Percentiles rank a stretch among this genome's conserved stretches.
Conservation (phyloP, 2,329 filamentous ascomycete genomes). For the Calonectria montana region DNA sequence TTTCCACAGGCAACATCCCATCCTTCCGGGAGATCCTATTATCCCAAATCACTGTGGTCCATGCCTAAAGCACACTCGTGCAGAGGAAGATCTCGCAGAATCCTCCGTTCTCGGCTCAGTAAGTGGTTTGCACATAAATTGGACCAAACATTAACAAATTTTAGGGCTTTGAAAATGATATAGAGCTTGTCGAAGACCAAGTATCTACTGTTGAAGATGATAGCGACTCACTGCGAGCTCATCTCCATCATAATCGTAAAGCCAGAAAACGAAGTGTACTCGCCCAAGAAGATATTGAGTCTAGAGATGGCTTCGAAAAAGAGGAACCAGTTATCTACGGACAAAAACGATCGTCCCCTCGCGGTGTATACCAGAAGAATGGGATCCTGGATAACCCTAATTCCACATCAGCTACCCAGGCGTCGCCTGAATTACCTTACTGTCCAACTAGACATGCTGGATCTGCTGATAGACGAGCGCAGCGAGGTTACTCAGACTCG, state of each 20-base stretch:
- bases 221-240: conserved; percentile 10
- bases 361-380: too few species aligned
- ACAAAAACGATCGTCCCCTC: too few species aligned
- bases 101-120: conserved; percentile 42
- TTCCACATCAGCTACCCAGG: neutral
- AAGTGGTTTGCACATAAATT: conserved; percentile 12
- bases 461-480: conserved; percentile 44
- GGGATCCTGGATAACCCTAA: neutral
- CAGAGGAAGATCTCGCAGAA: conserved; percentile 39
- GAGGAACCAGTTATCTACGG: neutral
- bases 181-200: neutral
- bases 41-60: conserved; percentile 48
- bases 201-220: neutral
- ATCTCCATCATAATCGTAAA: neutral
- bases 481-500: conserved; percentile 30
- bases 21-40: conserved; percentile 39
- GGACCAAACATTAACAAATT: neutral
- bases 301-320: neutral
- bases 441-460: conserved; percentile 38
- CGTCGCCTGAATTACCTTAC: conserved; percentile 27
- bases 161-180: neutral
- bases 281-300: neutral
- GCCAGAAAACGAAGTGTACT: neutral
- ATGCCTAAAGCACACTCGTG: conserved; percentile 42
- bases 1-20: conserved; percentile 48